Evolutionary conservation across 306 rosid genomes (phyloP).

Genomic region (Trifolium subterraneum): DNA sequence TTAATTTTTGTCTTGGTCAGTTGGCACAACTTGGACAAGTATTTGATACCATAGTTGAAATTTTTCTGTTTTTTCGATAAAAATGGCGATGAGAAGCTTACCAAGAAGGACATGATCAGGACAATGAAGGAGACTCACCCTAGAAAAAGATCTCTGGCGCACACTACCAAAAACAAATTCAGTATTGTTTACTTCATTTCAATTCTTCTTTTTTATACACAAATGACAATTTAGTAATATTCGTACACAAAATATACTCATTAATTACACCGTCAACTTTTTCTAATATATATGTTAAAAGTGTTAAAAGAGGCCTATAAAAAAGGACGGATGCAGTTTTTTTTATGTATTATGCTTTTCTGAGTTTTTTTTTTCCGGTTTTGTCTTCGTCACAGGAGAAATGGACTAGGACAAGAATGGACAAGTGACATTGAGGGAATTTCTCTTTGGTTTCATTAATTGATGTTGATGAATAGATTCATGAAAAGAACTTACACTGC

Average conservation of each 20-base stretch:
- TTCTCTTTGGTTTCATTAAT: slow-evolving; percentile 79
- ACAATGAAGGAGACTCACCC: slow-evolving; percentile 73
- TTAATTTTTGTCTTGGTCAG: slow-evolving; percentile 49
- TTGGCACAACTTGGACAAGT: slow-evolving; percentile 70
- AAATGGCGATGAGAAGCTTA: slow-evolving; percentile 82
- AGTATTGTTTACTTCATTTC: slow-evolving; percentile 53
- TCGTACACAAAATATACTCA: no score
- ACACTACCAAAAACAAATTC: slow-evolving; percentile 61
- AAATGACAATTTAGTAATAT: no score
- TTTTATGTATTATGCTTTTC: no score
- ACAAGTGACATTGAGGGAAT: slow-evolving; percentile 77
- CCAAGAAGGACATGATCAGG: slow-evolving; percentile 72
- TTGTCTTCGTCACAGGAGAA: slow-evolving; percentile 57
- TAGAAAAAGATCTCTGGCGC: slow-evolving; percentile 76
- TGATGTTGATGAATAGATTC: slow-evolving; percentile 68
- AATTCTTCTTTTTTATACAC: slow-evolving; percentile 13
- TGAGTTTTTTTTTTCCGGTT: no score
- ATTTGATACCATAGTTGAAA: slow-evolving; percentile 70
- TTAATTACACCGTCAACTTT: no score
- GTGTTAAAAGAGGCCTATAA: no score
- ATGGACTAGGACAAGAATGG: slow-evolving; percentile 92
- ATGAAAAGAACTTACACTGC: slow-evolving; percentile 28
- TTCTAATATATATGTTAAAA: no score
- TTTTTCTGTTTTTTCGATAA: slow-evolving; percentile 76
- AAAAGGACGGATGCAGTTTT: no score